Evolutionary conservation across 331 rosid genomes (phyloP).

Genomic region (Arachis monticola): DNA sequence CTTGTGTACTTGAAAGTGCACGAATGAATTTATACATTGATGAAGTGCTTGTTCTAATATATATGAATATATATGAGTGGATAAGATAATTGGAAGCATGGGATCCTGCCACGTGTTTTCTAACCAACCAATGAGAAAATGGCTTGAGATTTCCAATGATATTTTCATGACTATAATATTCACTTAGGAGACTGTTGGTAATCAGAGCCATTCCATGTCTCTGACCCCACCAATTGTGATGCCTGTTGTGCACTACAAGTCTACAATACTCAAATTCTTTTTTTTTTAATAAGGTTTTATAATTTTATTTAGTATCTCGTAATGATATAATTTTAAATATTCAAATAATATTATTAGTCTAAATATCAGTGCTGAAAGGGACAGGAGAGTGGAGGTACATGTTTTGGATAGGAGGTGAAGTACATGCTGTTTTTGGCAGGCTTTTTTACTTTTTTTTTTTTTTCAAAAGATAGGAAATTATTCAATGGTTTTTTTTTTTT

Average conservation of each 20-base stretch:
- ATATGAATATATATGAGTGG: slow-evolving; percentile 52
- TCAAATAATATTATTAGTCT: too few species aligned
- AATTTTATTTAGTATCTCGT: too few species aligned
- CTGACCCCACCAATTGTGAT: slow-evolving; percentile 16
- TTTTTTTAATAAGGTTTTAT: too few species aligned
- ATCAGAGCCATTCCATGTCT: slow-evolving; percentile 32
- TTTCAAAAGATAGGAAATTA: neutral
- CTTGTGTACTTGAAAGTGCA: neutral
- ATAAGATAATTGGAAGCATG: slow-evolving; percentile 86
- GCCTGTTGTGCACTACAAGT: slow-evolving; percentile 6
- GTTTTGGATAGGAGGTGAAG: slow-evolving; percentile 12
- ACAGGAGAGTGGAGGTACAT: slow-evolving; percentile 32
- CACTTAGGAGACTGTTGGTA: neutral
- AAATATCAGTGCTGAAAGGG: slow-evolving; percentile 28
- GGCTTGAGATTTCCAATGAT: slow-evolving; percentile 63
- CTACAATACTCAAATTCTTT: too few species aligned
- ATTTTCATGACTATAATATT: neutral
- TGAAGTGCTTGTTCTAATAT: neutral
- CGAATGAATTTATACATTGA: slow-evolving; percentile 46
- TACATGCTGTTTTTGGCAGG: neutral
- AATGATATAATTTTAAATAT: too few species aligned
- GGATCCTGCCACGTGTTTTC: slow-evolving; percentile 60
- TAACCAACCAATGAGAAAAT: slow-evolving; percentile 58
- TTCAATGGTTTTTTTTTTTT: neutral
- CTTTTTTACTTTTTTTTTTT: neutral